Base-by-base conservation (phyloP, 1,284 basidiomycete species). In the Boletus albobrunnescens region DNA sequence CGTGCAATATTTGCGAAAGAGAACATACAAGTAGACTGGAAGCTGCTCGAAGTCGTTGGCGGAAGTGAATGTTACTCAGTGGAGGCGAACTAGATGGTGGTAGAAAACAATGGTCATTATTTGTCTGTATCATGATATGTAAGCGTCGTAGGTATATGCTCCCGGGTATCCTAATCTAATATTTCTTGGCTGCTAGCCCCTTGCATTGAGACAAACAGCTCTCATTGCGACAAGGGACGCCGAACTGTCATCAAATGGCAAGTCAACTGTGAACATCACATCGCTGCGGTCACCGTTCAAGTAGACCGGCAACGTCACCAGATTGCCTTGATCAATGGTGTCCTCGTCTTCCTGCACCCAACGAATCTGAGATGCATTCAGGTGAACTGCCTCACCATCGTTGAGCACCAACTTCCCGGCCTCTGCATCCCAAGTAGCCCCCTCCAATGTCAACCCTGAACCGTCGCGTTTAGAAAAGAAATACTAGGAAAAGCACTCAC, bases 271-370 rank as follows among this genome's bases (percentile, higher is more conserved):
- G 71, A 96, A 96, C 56, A 97, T 71, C 36, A 94, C 87, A 60
- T 92, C 88, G 60, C 82, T 88, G 33, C 94, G 81, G 66, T 96
- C 94, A 52, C 79, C 77, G 68, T 97, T 95, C 63, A 96, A 78
- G 67, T 96, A 97, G 30, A 97, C 88, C 0, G 94, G 93, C 19
- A 97, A 69, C 56, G 87, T 90, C 61, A 92, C 87, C 44, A 77
- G 49, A 27, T 72, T 72, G 20, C 55, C 55, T 24, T 50, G 57
- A 42, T 61, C 47, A 28, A 62, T 54, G 6, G 58, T 57, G 7
- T 61, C 62, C 3, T 70, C 57, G 36, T 81, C 78, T 33, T 86
- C 81, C 61, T 88, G 81, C n/a, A 89, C 79, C 93, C 93, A 95
- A 44, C 83, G 80, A 36, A 96, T 73, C 61, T 91, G 87, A 3